A percentile compares a stretch with the other conserved stretches of the same genome.
These are phyloP conservation scores for Globisporangium polare DNA, from an alignment of 352 stramenopile genomes.

Conservation along the genomic window DNA sequence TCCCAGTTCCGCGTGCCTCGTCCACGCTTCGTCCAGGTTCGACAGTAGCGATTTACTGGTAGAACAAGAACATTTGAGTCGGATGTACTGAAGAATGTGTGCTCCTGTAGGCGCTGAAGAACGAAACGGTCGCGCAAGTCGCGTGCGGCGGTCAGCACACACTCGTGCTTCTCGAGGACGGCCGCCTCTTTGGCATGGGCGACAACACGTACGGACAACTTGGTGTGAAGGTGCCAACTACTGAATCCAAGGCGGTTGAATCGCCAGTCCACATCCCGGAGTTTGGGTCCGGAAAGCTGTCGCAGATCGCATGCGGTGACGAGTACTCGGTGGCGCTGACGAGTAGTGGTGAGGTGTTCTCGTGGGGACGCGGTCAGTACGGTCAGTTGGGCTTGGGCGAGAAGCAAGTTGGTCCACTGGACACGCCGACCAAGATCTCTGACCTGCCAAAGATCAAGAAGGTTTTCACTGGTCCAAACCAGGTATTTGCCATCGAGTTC, in stretches of 20 bases:
- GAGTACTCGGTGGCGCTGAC: constrained; percentile 66
- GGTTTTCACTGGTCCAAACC: constrained; percentile 60
- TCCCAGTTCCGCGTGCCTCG: constrained; percentile 69
- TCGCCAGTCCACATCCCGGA: constrained; percentile 27
- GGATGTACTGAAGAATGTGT: not conserved
- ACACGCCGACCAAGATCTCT: constrained; percentile 49
- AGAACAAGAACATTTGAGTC: not conserved
- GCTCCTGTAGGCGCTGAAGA: constrained; percentile 40
- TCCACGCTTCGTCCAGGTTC: constrained; percentile 63
- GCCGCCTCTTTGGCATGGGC: constrained; percentile 61
- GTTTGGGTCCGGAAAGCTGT: constrained; percentile 24
- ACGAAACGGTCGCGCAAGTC: constrained; percentile 50
- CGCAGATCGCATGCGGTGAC: constrained; percentile 54
- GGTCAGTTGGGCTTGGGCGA: constrained; percentile 63
- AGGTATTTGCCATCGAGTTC: constrained; percentile 76
- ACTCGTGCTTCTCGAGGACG: constrained; percentile 58
- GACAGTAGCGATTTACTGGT: not conserved
- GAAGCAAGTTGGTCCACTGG: constrained; percentile 24
- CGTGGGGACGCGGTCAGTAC: constrained; percentile 70
- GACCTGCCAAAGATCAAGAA: constrained; percentile 58
- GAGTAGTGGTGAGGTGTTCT: constrained; percentile 46
- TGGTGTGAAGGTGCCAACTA: constrained; percentile 28
- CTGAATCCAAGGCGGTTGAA: constrained; percentile 33
- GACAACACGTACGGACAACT: constrained; percentile 76
- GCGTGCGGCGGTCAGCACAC: constrained; percentile 69